Evolutionary conservation across 345 rosid species (phyloP), one percentile per base, ranked within the genome.

Genomic region (Populus alba): DNA sequence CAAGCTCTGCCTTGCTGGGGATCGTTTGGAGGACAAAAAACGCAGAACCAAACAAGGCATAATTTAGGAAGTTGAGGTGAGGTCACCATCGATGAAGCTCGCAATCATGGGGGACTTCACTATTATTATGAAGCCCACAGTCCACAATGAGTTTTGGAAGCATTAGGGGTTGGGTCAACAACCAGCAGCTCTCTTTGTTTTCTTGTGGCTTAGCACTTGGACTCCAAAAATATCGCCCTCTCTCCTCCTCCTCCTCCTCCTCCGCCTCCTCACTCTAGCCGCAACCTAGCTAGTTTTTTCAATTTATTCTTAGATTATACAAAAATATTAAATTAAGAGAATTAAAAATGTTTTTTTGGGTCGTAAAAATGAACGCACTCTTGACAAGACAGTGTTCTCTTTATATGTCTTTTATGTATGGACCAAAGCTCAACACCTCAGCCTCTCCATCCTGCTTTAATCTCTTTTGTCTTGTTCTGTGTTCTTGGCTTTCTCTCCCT

Each of bases 31-130:
- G 27, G 27, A 27, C 27, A 27, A 27, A 27, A 27, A 27, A 27
- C 27, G 27, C 27, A 27, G 27, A 27, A 27, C 27, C 27, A 27
- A 27, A 27, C 27, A 27, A 27, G 27, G 27, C 27, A 27, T 27
- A 27, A 31, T 10, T 9, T 76, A 22, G 23, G n/a, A 35, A 27
- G 25, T 23, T 59, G 38, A 31, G 12, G 16, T 25, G 25, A 59
- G 18, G 83, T 86, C 88, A 18, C 72, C 66, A 22, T 86, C 86
- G 20, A 61, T 5, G 83, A 74, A 78, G 67, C 53, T 78, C 81
- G 72, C 83, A 29, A 6, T 74, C 85, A 77, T 1, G 76, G 20
- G 83, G 70, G 7, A 68, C 55, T 77, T 70, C 15, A 57, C 70
- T 45, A 49, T 74, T 74, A 68, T 70, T 66, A 41, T 35, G 31